Conservation (phyloP, 768 basidiomycete genomes). For the Hysterangium stoloniferum region DNA sequence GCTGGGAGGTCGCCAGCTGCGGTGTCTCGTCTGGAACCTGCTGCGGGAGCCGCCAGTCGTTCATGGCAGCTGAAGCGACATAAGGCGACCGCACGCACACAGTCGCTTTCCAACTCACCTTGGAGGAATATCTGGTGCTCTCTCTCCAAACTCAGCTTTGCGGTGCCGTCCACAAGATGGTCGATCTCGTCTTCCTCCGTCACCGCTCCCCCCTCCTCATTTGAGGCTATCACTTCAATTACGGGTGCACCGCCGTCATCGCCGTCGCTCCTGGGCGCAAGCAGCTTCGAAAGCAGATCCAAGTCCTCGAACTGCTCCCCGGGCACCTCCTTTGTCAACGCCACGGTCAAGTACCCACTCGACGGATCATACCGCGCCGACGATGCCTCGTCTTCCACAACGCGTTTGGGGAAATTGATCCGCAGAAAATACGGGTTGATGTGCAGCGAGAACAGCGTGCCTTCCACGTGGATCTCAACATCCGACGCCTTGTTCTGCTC, state of each 20-base stretch:
- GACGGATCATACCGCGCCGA: conserved; percentile 69
- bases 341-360: conserved; percentile 70
- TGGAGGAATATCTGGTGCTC: conserved; percentile 44
- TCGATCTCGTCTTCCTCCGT: conserved; percentile 24
- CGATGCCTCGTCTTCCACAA: conserved; percentile 62
- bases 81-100: no score
- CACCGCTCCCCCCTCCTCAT: conserved; percentile 10
- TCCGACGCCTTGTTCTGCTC: conserved; percentile 59
- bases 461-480: conserved; percentile 66
- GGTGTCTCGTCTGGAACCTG: conserved; percentile 37
- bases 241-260: conserved; percentile 26
- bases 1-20: conserved; percentile 23
- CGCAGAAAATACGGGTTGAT: conserved; percentile 83
- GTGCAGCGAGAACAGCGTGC: conserved; percentile 60
- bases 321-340: conserved; percentile 56
- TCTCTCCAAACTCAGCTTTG: conserved; percentile 43
- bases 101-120: no score
- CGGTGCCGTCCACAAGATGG: conserved; percentile 37
- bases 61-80: conserved; percentile 59
- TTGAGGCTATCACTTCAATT: conserved; percentile 50
- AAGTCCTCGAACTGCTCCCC: conserved; percentile 70
- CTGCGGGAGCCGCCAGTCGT: conserved; percentile 77
- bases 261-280: conserved; percentile 53
- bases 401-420: conserved; percentile 59
- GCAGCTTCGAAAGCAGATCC: conserved; percentile 68